Percentiles rank a stretch among this genome's conserved stretches.
phyloP scores from a whole-genome alignment of 1,284 basidiomycete species.

The Ustilago sp. region DNA sequence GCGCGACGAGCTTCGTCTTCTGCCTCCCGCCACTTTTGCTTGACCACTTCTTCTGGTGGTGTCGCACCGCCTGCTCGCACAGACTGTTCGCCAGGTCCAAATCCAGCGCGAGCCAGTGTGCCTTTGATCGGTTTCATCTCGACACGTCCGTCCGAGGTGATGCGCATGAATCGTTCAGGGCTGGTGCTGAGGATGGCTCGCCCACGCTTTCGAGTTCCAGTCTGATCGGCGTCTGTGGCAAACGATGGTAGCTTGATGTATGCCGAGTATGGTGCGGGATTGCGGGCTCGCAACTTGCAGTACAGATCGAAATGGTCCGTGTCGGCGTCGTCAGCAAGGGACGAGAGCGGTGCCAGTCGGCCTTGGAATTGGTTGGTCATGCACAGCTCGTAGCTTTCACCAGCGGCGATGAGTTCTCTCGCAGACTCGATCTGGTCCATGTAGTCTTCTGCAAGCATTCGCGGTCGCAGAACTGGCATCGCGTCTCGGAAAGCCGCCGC shows the following conservation, averaged over 20 bases:
- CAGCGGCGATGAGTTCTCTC: slow-evolving; percentile 81
- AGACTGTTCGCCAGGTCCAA: slow-evolving; percentile 54
- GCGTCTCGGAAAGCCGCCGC: slow-evolving; percentile 45
- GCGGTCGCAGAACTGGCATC: slow-evolving; percentile 26
- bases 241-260: slow-evolving; percentile 80
- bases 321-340: slow-evolving; percentile 15
- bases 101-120: slow-evolving; percentile 71
- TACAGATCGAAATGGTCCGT: slow-evolving; percentile 61
- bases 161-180: slow-evolving; percentile 93
- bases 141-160: slow-evolving; percentile 76
- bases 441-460: slow-evolving; percentile 73
- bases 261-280: slow-evolving; percentile 91
- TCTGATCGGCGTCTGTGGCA: slow-evolving; percentile 28
- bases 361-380: slow-evolving; percentile 80
- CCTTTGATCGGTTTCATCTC: slow-evolving; percentile 97
- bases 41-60: slow-evolving; percentile 33
- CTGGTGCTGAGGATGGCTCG: slow-evolving; percentile 79
- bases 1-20: slow-evolving; percentile 70
- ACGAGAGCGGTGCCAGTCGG: slow-evolving; percentile 36
- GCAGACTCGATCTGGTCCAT: slow-evolving; percentile 79
- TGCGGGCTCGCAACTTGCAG: slow-evolving; percentile 73
- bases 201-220: slow-evolving; percentile 68
- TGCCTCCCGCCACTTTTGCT: slow-evolving; percentile 42
- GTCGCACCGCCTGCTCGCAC: slow-evolving; percentile 34
- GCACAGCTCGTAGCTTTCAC: slow-evolving; percentile 96